Evolutionary conservation across 225 moss, liverwort and hornwort species (phyloP).

Genomic region (Physcomitrellopsis africana): DNA sequence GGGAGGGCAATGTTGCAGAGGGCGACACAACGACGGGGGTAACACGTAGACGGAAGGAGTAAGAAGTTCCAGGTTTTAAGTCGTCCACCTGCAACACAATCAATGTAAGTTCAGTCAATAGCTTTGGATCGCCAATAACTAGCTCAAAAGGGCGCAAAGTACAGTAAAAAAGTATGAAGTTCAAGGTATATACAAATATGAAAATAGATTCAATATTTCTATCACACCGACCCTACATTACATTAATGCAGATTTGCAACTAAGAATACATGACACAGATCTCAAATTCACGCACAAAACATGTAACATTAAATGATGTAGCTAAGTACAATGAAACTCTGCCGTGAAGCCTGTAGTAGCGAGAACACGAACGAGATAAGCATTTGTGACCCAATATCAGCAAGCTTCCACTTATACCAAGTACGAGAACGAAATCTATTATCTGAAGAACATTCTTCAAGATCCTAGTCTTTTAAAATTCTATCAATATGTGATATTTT

Average conservation of each 20-base stretch:
- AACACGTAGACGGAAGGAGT: slow-evolving; percentile 43
- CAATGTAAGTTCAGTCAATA: slow-evolving; percentile 21
- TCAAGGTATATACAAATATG: slow-evolving; percentile 1
- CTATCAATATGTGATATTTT: neutral
- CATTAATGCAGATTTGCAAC: neutral
- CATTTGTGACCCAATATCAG: neutral
- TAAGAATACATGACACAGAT: neutral
- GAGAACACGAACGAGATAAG: neutral
- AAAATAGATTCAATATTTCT: neutral
- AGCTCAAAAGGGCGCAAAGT: slow-evolving; percentile 6
- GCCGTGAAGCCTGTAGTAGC: neutral
- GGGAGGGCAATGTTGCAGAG: slow-evolving; percentile 30
- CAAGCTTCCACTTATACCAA: neutral
- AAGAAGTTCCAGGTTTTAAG: slow-evolving; percentile 42
- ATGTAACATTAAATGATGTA: neutral
- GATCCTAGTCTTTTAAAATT: neutral
- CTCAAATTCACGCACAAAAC: neutral
- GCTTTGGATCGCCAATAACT: slow-evolving; percentile 4
- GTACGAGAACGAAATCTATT: neutral
- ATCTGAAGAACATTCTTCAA: neutral
- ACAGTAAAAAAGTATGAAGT: slow-evolving; percentile 1
- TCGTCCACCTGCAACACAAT: slow-evolving; percentile 35
- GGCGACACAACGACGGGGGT: slow-evolving; percentile 33
- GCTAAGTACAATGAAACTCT: neutral
- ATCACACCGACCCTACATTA: slow-evolving; percentile 7